Evolutionary conservation across 352 stramenopile genomes (phyloP).

Genomic region (Phytophthora sojae): DNA sequence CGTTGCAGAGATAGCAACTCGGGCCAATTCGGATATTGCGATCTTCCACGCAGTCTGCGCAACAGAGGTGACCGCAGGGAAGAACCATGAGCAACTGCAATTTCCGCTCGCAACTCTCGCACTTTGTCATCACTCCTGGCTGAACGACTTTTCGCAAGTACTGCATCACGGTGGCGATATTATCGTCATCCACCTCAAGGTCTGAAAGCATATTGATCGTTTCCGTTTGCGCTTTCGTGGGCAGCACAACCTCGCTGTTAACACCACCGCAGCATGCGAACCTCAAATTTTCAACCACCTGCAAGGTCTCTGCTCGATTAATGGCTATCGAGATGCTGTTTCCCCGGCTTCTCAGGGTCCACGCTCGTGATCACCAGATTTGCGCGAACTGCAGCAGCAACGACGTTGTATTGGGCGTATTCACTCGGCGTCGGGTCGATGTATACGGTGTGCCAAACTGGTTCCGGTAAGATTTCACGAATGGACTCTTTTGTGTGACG

Average conservation of each 20-base stretch:
- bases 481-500: constrained; percentile 94
- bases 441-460: constrained; percentile 46
- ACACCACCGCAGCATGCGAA: constrained; percentile 50
- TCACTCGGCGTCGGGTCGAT: constrained; percentile 65
- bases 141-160: constrained; percentile 54
- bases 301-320: constrained; percentile 55
- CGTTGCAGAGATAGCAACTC: constrained; percentile 53
- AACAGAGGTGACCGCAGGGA: constrained; percentile 90
- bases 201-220: constrained; percentile 54
- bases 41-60: constrained; percentile 90
- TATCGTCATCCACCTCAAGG: constrained; percentile 41
- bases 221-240: constrained; percentile 40
- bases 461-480: constrained; percentile 47
- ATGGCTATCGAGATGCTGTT: constrained; percentile 60
- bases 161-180: constrained; percentile 28
- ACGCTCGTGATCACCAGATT: constrained; percentile 73
- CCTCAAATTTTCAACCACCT: constrained; percentile 56
- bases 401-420: constrained; percentile 69
- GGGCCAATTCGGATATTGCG: constrained; percentile 46
- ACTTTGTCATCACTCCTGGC: constrained; percentile 50
- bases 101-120: constrained; percentile 70
- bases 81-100: constrained; percentile 89
- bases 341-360: constrained; percentile 54
- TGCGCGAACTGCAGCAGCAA: constrained; percentile 53
- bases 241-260: constrained; percentile 44